Evolutionary conservation across 2,329 filamentous ascomycete species (phyloP).

Genomic region (Bimuria novae-zelandiae): DNA sequence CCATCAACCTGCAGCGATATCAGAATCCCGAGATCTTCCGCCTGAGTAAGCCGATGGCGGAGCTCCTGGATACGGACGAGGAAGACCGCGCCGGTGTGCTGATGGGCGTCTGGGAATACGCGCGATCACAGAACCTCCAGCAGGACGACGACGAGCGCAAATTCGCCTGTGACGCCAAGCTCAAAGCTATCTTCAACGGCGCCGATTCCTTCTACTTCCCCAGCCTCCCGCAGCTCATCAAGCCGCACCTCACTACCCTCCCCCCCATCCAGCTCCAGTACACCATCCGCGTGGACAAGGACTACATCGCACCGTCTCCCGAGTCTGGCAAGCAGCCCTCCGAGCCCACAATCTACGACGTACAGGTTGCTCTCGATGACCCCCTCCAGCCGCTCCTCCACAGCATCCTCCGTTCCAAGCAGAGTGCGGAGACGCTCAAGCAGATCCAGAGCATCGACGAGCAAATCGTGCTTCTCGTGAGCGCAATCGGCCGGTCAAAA

Average conservation of each 20-base stretch:
- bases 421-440: slow-evolving; percentile 68
- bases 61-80: slow-evolving; percentile 83
- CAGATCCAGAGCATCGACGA: slow-evolving; percentile 81
- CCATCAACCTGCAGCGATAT: slow-evolving; percentile 81
- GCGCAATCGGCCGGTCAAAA: slow-evolving; percentile 82
- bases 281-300: slow-evolving; percentile 85
- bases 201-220: slow-evolving; percentile 83
- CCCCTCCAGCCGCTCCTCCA: slow-evolving; percentile 71
- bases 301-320: slow-evolving; percentile 60
- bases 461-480: slow-evolving; percentile 79
- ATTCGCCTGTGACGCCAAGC: slow-evolving; percentile 83
- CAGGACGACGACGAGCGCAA: slow-evolving; percentile 94
- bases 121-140: slow-evolving; percentile 80
- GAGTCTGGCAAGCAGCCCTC: slow-evolving; percentile 71
- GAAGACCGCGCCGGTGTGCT: slow-evolving; percentile 87
- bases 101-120: slow-evolving; percentile 94
- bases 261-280: slow-evolving; percentile 84
- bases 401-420: slow-evolving; percentile 53
- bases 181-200: slow-evolving; percentile 74
- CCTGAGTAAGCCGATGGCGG: slow-evolving; percentile 76
- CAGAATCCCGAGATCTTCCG: slow-evolving; percentile 85
- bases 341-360: slow-evolving; percentile 83
- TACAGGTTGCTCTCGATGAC: slow-evolving; percentile 83
- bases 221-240: slow-evolving; percentile 78
- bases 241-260: slow-evolving; percentile 76